Base-by-base conservation (phyloP, 2,329 filamentous ascomycete species). In the Thermothelomyces thermophilus region DNA sequence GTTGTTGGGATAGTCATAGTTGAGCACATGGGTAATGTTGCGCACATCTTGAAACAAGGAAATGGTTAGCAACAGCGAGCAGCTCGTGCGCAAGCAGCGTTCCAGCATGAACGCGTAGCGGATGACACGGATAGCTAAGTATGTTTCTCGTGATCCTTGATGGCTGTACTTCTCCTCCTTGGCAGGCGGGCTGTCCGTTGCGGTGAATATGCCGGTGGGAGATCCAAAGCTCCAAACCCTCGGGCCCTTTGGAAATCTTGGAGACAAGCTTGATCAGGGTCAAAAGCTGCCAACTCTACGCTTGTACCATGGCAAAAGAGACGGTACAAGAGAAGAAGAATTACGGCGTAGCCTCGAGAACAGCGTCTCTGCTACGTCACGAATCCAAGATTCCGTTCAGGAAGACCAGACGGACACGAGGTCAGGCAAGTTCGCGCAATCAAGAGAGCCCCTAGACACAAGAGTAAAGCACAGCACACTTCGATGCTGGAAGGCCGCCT, bases 1-100 rank as follows among this genome's bases (percentile, higher is more conserved):
- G 73, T 97, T 97, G 79, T 97, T 97, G 71, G 91, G 91, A 74
- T 97, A 97, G 72, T 97, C 93, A 87, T 97, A 96, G 84, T 97
- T 97, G 76, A 98, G 82, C 74, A 98, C 93, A 77, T 98, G 93
- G 74, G 93, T 97, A 77, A 98, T 98, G 81, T 98, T 95, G 76
- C 90, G 91, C 78, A 98, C 93, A 86, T 98, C 93, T 97, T 96
- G 68, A 64, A 57, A 74, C 3, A 76, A 46, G 70, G 75, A 69
- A 79, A 71, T 81, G 79, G 87, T 95, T 94, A 95, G 89, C 75
- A 79, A 76, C 72, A 74, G 75, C 76, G 70, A 70, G 65, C 37
- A 68, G 68, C 64, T 66, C 64, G 62, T 65, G 69, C 72, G 75
- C 77, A 77, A 48, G 77, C 78, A 82, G 79, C 71, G 70, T 74